phyloP scores from a whole-genome alignment of 2,329 filamentous ascomycete genomes.

The Xylariales sp. region DNA sequence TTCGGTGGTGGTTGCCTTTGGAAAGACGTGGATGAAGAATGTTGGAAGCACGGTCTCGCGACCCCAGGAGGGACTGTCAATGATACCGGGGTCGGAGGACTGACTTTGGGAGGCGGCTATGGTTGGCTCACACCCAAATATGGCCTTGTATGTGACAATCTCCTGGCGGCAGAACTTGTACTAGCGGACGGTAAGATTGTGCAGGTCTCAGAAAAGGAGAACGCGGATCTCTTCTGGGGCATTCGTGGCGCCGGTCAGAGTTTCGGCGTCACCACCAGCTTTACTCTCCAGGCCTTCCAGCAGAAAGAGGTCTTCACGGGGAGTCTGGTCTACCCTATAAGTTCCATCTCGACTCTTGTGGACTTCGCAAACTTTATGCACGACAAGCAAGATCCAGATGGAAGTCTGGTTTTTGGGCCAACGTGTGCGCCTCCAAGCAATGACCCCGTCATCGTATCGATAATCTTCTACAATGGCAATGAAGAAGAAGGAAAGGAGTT shows the following conservation, averaged over 20 bases:
- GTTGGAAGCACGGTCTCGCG: conserved; percentile 46
- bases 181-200: conserved; percentile 32
- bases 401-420: conserved; percentile 11
- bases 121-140: conserved; percentile 49
- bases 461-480: conserved; percentile 32
- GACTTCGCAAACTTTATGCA: conserved; percentile 26
- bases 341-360: conserved; percentile 24
- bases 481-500: conserved; percentile 29
- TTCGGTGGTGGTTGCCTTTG: conserved; percentile 49
- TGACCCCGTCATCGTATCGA: conserved; percentile 22
- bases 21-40: conserved; percentile 49
- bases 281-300: conserved; percentile 27
- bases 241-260: conserved; percentile 35
- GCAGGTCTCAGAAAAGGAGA: conserved; percentile 35
- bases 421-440: conserved; percentile 23
- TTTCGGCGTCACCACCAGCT: conserved; percentile 38
- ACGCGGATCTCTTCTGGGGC: conserved; percentile 38
- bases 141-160: conserved; percentile 43
- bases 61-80: conserved; percentile 59
- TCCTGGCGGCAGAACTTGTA: conserved; percentile 34
- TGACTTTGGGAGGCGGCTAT: conserved; percentile 54
- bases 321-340: conserved; percentile 19
- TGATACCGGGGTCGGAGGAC: conserved; percentile 57
- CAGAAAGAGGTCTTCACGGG: conserved; percentile 29
- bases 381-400: conserved; percentile 17